A percentile compares a stretch with the other conserved stretches of the same genome.
These are phyloP conservation scores for Zarea fungicola DNA, from an alignment of 2,329 filamentous ascomycete genomes.

Conservation along the genomic window DNA sequence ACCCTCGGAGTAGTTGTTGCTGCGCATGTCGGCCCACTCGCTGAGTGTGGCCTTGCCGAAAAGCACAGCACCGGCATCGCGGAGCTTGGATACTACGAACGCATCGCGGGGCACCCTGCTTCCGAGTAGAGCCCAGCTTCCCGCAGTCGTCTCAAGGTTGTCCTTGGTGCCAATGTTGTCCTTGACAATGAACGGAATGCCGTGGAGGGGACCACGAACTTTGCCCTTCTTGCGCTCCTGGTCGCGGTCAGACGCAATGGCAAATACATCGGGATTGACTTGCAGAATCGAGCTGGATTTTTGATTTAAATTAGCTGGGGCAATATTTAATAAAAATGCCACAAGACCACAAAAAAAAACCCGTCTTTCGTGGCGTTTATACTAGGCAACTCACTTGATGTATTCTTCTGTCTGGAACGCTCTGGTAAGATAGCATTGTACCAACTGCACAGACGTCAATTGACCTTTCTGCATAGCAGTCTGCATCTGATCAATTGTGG, in stretches of 20 bases:
- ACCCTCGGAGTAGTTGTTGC: slow-evolving; percentile 62
- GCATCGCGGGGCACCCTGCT: slow-evolving; percentile 64
- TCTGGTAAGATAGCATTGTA: slow-evolving; percentile 58
- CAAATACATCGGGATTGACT: slow-evolving; percentile 60
- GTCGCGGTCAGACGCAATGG: slow-evolving; percentile 58
- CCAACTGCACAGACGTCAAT: slow-evolving; percentile 53
- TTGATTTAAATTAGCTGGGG: neutral
- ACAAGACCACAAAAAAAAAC: too few relatives aligned
- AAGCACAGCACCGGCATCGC: slow-evolving; percentile 61
- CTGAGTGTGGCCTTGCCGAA: slow-evolving; percentile 66
- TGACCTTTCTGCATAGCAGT: slow-evolving; percentile 46
- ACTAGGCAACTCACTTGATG: slow-evolving; percentile 51
- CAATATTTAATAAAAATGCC: neutral
- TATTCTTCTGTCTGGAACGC: slow-evolving; percentile 59
- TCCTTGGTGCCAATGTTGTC: slow-evolving; percentile 67
- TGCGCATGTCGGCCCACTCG: slow-evolving; percentile 72
- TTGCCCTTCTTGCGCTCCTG: slow-evolving; percentile 51
- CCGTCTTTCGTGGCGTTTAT: too few relatives aligned
- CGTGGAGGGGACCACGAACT: slow-evolving; percentile 63
- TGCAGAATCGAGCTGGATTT: slow-evolving; percentile 51
- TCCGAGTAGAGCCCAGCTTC: slow-evolving; percentile 61
- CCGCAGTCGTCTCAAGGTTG: slow-evolving; percentile 68
- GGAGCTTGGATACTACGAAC: slow-evolving; percentile 54
- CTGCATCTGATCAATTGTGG: slow-evolving; percentile 64
- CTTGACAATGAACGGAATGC: slow-evolving; percentile 71